Percentiles rank a stretch among this genome's conserved stretches.
Evolutionary conservation across 352 stramenopile species (phyloP).

Genomic region (Chrysophaeum taylorii): DNA sequence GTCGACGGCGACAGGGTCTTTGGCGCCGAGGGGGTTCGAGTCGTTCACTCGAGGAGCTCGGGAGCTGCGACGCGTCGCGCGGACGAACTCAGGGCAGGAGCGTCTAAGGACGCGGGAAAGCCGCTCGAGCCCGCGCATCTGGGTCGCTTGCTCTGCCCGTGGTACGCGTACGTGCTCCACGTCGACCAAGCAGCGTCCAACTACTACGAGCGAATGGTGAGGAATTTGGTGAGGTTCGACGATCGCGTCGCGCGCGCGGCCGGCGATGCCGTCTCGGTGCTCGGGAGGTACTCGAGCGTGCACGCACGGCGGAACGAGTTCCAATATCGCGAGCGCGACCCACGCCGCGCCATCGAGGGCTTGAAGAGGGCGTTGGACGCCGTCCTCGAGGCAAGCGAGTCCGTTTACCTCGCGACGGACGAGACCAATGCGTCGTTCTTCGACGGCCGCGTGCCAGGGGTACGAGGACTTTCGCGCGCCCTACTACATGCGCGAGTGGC

Average conservation of each 20-base stretch:
- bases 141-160: slow-evolving; percentile 9
- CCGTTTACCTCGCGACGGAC: slow-evolving; percentile 24
- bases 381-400: slow-evolving; percentile 2
- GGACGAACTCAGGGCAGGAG: too few species aligned
- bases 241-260: slow-evolving; percentile 10
- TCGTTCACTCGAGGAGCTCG: neutral
- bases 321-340: slow-evolving; percentile 14
- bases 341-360: neutral
- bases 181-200: slow-evolving; percentile 13
- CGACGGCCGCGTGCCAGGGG: neutral
- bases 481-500: neutral
- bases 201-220: slow-evolving; percentile 14
- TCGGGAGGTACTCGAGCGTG: slow-evolving; percentile 2
- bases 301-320: slow-evolving; percentile 26
- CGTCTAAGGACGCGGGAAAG: neutral
- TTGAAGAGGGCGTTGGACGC: neutral
- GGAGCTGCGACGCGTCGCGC: neutral
- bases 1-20: neutral
- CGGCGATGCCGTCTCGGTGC: neutral
- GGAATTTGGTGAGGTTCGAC: slow-evolving; percentile 10
- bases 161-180: slow-evolving; percentile 15
- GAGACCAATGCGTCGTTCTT: slow-evolving; percentile 24
- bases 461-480: neutral
- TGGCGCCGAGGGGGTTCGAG: neutral
- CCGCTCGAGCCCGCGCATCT: slow-evolving; percentile 17